Conservation (phyloP, 495 filamentous ascomycete genomes). For the Cercophora sp. region DNA sequence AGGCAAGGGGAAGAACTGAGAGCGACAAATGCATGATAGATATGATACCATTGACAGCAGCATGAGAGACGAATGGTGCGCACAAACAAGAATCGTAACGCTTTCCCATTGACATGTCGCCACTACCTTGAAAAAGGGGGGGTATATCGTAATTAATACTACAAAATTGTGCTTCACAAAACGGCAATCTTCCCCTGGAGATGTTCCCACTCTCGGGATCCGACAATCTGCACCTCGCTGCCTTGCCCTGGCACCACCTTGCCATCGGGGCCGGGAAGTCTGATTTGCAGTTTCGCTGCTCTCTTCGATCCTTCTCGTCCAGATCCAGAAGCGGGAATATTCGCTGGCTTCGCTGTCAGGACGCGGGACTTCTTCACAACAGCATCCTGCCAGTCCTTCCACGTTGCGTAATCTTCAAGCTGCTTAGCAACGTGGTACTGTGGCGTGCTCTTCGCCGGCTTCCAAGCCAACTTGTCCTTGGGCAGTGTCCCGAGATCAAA, state of each 20-base stretch:
- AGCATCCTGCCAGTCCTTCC: slow-evolving; percentile 39
- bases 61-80: not conserved
- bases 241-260: slow-evolving; percentile 24
- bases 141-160: slow-evolving; percentile 11
- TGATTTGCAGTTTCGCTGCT: slow-evolving; percentile 46
- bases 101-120: slow-evolving; percentile 8
- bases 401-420: slow-evolving; percentile 37
- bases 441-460: slow-evolving; percentile 41
- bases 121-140: slow-evolving; percentile 3
- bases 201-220: slow-evolving; percentile 41
- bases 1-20: slow-evolving; percentile 42
- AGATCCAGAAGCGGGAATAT: not conserved
- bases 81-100: slow-evolving; percentile 1
- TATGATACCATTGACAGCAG: not conserved
- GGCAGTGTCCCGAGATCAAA: slow-evolving; percentile 49
- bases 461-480: slow-evolving; percentile 49
- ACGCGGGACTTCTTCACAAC: slow-evolving; percentile 36
- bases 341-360: not conserved
- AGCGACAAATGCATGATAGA: too few species aligned
- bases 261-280: slow-evolving; percentile 38
- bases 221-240: slow-evolving; percentile 37
- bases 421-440: slow-evolving; percentile 42
- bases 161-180: slow-evolving; percentile 6
- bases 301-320: slow-evolving; percentile 24
- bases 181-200: slow-evolving; percentile 31